phyloP scores from a whole-genome alignment of 331 rosid species.

The Pyracantha coccinea region DNA sequence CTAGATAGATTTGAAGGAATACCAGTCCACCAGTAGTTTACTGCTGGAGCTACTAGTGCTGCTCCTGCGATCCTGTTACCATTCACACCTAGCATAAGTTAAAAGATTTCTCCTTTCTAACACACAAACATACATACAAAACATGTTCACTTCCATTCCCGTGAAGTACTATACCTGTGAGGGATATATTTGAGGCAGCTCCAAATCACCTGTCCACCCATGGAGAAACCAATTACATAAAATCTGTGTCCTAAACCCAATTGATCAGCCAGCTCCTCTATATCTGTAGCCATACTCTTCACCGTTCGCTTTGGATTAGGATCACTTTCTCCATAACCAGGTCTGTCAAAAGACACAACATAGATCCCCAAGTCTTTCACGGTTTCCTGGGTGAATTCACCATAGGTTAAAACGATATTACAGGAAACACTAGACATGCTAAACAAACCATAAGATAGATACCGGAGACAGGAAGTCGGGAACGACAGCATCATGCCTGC shows the following conservation, averaged over 20 bases:
- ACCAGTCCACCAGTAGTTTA: constrained; percentile 89
- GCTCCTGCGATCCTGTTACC: constrained; percentile 73
- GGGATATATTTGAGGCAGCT: constrained; percentile 80
- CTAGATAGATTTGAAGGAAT: constrained; percentile 58
- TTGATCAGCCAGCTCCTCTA: constrained; percentile 88
- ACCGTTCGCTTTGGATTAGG: constrained; percentile 71
- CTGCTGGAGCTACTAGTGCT: constrained; percentile 59
- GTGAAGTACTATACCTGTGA: constrained; percentile 45
- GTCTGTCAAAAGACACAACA: constrained; percentile 69
- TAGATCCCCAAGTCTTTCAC: constrained; percentile 55
- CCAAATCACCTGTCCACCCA: constrained; percentile 87
- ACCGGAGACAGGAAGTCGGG: constrained; percentile 50
- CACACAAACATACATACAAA: not conserved
- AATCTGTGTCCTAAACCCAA: constrained; percentile 69
- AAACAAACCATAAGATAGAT: constrained; percentile 5
- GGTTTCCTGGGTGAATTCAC: constrained; percentile 41
- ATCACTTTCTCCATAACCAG: constrained; percentile 97
- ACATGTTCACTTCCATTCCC: not conserved
- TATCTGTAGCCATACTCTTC: constrained; percentile 67
- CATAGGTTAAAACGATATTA: constrained; percentile 9
- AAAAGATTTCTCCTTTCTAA: not conserved
- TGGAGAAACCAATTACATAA: constrained; percentile 58
- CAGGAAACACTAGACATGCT: not conserved
- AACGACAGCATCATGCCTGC: constrained; percentile 48
- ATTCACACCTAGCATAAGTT: not conserved